A percentile compares a stretch with the other conserved stretches of the same genome.
phyloP scores from a whole-genome alignment of 805 yeast genomes.

The Candida krabiensis region DNA sequence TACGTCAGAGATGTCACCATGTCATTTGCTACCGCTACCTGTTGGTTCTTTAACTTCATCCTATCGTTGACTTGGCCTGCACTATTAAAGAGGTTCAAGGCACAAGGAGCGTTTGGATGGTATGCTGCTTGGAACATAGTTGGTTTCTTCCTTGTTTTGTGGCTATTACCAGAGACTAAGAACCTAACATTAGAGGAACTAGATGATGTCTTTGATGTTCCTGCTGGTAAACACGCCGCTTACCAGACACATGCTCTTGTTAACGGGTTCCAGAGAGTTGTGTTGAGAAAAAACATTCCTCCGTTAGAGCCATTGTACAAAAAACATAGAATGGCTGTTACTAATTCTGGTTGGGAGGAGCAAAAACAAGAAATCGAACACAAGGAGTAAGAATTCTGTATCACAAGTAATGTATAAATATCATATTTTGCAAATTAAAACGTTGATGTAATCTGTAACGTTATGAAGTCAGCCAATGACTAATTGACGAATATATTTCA shows the following conservation, averaged over 20 bases:
- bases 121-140: constrained; percentile 83
- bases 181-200: constrained; percentile 74
- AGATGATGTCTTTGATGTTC: constrained; percentile 69
- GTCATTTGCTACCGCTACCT: constrained; percentile 73
- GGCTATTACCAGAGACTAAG: constrained; percentile 73
- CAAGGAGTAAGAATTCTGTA: constrained; percentile 40
- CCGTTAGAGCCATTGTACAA: constrained; percentile 58
- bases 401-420: too few species aligned
- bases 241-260: constrained; percentile 41
- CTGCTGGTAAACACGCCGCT: constrained; percentile 52
- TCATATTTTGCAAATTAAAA: too few species aligned
- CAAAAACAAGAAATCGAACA: constrained; percentile 52
- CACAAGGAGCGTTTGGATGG: constrained; percentile 87
- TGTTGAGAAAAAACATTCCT: constrained; percentile 47
- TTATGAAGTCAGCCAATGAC: too few species aligned
- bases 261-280: constrained; percentile 44
- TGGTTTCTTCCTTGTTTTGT: constrained; percentile 68
- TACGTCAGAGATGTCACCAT: constrained; percentile 79
- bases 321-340: constrained; percentile 60
- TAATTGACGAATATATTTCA: too few species aligned
- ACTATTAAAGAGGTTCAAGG: constrained; percentile 59
- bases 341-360: constrained; percentile 61
- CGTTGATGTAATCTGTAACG: too few species aligned
- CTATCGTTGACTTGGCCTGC: constrained; percentile 81
- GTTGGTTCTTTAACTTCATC: constrained; percentile 73